Evolutionary conservation across 305 asterid genomes (phyloP), one percentile per base, ranked within the genome.

Genomic region (Stenogyne calaminthoides): DNA sequence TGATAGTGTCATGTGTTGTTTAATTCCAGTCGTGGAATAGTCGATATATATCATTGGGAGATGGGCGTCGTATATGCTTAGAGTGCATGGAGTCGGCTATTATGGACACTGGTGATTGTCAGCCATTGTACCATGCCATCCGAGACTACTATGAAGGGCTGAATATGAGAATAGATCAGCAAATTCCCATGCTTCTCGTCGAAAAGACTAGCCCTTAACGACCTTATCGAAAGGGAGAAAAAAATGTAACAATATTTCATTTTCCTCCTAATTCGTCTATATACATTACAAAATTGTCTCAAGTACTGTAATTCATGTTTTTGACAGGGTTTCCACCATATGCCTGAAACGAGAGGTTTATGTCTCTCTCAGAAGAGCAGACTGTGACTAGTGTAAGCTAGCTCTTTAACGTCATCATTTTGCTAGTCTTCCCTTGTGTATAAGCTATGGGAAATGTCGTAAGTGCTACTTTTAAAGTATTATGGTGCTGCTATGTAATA

Each of bases 141-240:
- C 83, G 98, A 80, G 98, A 95, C 71, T 95, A 81, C 86, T 95
- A 92, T 12, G 99, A 95, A 82, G 98, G 99, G 80, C 85, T 95
- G 95, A 89, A 95, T 74, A 95, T 95, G 99, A 88, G 84, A 80
- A 86, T 95, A 9, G 86, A 83, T 68, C 99, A 95, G 78, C 91
- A 95, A 82, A 84, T 95, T 27, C 97, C 99, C 0, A 90, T 95
- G 98, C 96, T 95, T 76, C 98, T 95, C n/a, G 99, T 95, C 64
- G 97, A 91, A 77, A 77, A 89, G 97, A 70, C 94, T 87, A 64
- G 98, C 98, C 49, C 98, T 95, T 29, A 95, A 95, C 22, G 99
- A 95, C 84, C 98, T 97, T 66, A 92, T 89, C 69, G 99, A 92
- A 76, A 96, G 97, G 81, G 98, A 95, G 81, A 94, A 90, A 95